Evolutionary conservation across 1,139 yeast genomes (phyloP), one percentile per base, ranked within the genome.

Genomic region (Protomyces pachydermus): DNA sequence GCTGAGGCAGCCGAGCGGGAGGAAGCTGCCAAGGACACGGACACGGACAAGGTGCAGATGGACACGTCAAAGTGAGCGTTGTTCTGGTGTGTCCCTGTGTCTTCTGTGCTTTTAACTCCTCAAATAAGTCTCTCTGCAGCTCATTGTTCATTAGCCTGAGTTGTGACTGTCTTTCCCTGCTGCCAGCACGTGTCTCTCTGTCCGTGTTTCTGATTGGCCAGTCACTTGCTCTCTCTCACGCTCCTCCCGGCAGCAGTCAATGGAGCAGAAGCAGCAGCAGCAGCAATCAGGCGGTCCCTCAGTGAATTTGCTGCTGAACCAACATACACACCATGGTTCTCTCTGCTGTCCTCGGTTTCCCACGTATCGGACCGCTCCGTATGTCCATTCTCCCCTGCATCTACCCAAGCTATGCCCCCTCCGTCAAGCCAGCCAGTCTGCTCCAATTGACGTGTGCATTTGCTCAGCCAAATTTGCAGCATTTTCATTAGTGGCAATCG

Each of bases 271-370:
- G 32, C 32, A 28, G 32, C 32, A 20, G 32, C 32, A 28, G 32
- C 32, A 28, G 32, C 8, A 28, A 28, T 28, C 32, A 28, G 32
- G 32, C 32, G 4, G 32, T 28, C 32, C 32, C 1, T 6, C 8
- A 28, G 32, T 3, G 9, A 28, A 28, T 28, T 42, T 42, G 18
- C 20, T 18, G 48, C 48, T 18, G 9, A n/a, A 50, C 54, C 23
- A 18, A 50, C 54, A n/a, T 12, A 34, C 34, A 56, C 56, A 52
- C 46, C 20, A 66, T 66, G 68, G 67, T 65, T 34, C 38, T 46
- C 16, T 66, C 68, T 42, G 63, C 68, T 37, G 67, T 66, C 18
- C 65, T 66, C 50, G 68, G 68, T 18, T 66, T 66, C 56, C 68
- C 68, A 38, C 64, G 68, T 52, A 66, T 67, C 38, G 65, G 65